Base-by-base conservation (phyloP, 345 rosid genomes). In the Bruguiera gymnorhiza region DNA sequence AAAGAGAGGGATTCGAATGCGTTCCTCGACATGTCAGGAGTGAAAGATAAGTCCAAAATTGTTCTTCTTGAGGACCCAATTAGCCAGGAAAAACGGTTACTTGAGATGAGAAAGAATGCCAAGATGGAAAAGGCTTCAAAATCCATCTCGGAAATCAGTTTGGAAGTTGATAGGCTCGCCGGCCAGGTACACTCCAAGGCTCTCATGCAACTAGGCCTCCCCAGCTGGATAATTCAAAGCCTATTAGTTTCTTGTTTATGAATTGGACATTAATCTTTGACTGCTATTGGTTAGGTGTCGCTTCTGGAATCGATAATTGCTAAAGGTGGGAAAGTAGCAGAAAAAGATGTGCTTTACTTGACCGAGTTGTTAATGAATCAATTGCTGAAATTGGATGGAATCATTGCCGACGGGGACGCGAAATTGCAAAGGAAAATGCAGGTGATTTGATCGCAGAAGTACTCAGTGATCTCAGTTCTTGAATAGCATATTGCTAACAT, bases 341-440 rank as follows among this genome's bases (percentile, higher is more conserved):
- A 96, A 75, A 88, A 86, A 71, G 83, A 84, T 60, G 79, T 96
- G 76, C 78, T 88, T 63, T 81, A 81, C 68, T 77, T 86, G 62
- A 86, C 82, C 6, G 99, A 96, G 75, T 61, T 85, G 82, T 77
- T 96, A 88, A 96, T 96, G 99, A 96, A 90, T 71, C 96, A 96
- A 68, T 75, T 96, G 82, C 86, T 92, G 18, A 96, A 89, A 74
- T 67, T 96, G 62, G 99, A 96, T 78, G 96, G 87, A 50, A 92
- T 96, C 76, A 77, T 78, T 68, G 96, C 73, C 11, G 97, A 90
- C 70, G 99, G 98, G 36, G 98, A 96, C 83, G 95, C 80, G 8
- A 96, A 92, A 82, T 72, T 92, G 74, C 97, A 96, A 70, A 90
- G 98, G 80, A 96, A 96, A 82, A 81, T 89, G 93, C 99, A 96